Conservation (phyloP, 305 asterid species). For the Nicotiana rustica region DNA sequence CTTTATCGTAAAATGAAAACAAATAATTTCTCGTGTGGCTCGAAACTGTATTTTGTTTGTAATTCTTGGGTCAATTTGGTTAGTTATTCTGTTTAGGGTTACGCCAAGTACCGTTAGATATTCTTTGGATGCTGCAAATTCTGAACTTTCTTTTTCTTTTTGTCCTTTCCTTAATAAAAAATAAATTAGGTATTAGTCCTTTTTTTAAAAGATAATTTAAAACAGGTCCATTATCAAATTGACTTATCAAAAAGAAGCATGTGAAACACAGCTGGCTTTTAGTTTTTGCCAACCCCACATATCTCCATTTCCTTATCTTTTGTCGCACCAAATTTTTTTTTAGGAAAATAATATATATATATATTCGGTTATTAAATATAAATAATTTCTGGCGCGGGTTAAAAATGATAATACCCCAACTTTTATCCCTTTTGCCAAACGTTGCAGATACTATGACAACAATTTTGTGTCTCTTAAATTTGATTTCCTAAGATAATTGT, state of each 20-base stretch:
- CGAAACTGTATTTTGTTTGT: slow-evolving; percentile 2
- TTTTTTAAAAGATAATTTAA: neutral
- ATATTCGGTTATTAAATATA: too few species aligned
- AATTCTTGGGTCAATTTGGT: neutral
- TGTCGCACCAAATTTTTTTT: neutral
- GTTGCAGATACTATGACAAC: neutral
- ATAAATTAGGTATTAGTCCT: neutral
- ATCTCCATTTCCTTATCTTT: neutral
- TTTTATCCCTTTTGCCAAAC: neutral
- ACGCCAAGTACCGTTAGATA: neutral
- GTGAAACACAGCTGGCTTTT: slow-evolving; percentile 21
- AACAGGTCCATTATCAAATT: neutral
- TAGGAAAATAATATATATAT: too few species aligned
- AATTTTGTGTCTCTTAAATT: neutral
- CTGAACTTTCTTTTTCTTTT: neutral
- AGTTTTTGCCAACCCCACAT: slow-evolving; percentile 4
- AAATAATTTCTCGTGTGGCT: neutral
- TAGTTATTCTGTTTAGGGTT: neutral
- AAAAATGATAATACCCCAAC: neutral
- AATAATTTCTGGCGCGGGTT: too few species aligned
- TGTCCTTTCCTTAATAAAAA: neutral
- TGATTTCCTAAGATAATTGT: neutral
- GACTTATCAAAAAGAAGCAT: slow-evolving; percentile 3
- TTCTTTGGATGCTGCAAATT: slow-evolving; percentile 9
- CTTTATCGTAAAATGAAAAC: neutral